Evolutionary conservation across 2,329 filamentous ascomycete species (phyloP), one percentile per base, ranked within the genome.

Genomic region (Aspergillus uvarum): DNA sequence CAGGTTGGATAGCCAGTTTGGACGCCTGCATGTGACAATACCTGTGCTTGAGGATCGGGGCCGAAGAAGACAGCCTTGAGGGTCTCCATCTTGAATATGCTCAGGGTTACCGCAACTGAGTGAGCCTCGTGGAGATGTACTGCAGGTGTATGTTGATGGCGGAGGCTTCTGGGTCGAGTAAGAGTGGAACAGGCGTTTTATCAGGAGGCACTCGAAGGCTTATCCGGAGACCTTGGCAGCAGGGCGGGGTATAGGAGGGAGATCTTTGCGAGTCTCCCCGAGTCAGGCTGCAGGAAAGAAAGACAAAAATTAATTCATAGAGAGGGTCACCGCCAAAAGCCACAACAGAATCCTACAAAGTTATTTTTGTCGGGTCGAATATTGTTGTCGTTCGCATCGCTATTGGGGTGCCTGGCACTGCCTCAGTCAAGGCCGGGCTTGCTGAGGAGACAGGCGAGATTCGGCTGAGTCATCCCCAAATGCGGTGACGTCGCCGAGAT

Each of bases 11-110:
- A 8, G 14, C 10, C 32, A 47, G 19, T 38, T 51, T 44, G 54
- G 54, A 44, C 31, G 53, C 22, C 12, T 32, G 42, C 11, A 44
- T 56, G 32, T 52, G 35, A 54, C 38, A 82, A 67, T 81, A 96
- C 94, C 84, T 99, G 94, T 64, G 89, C 90, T 77, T 96, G 90
- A 49, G 95, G 95, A 73, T 96, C 93, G 42, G 95, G 94, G 78
- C 92, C 94, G 77, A 88, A 92, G 79, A 98, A 94, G 71, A 97
- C 87, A 60, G 89, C 83, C 76, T 87, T 91, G 74, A 98, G 83
- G 48, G 90, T 85, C 81, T 98, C 92, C 95, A 98, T 98, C 72
- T 68, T 77, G 49, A 55, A 59, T 56, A 63, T 57, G 58, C 56
- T 62, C 21, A 19, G 5, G 26, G 8, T 8, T 47, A 24, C 12